Evolutionary conservation across 305 asterid species (phyloP), one percentile per base, ranked within the genome.

Genomic region (Fraxinus velutina): DNA sequence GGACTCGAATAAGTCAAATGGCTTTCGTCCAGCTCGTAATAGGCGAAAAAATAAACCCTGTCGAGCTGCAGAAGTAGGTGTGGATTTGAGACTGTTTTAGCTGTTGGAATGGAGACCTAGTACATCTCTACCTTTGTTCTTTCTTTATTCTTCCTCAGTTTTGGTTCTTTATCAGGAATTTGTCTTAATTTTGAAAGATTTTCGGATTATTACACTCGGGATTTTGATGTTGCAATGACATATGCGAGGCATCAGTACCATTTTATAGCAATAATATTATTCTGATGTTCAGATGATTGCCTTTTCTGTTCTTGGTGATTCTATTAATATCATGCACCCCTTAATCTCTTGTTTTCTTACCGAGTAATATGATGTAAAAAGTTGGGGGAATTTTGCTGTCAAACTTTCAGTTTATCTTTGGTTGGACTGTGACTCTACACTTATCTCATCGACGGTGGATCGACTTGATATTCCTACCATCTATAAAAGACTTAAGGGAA

Each of bases 51-150:
- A 73, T 86, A 89, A 87, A 74, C 94, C 92, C 68, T 87, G 73
- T 68, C 86, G 94, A 66, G 92, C 94, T 76, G 91, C 94, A 77
- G 94, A 90, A 87, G 91, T 91, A 6, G 90, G 85, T 78, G 90
- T 89, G 6, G 89, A 89, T 83, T 88, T 86, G 86, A 86, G 74
- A 24, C 5, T 6, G 29, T 66, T 21, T 15, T 1, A 39, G 78
- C 42, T 29, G 82, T 2, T 44, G 50, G 10, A 30, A 79, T 47
- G 39, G 44, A 30, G 77, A 80, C n/a, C 39, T 80, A 37, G 36
- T 80, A 68, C 76, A 37, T 72, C 85, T 73, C 78, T 55, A 66
- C 32, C 75, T 81, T 5, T 32, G 34, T 66, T 79, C 75, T 52
- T 82, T 74, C 37, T 52, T 76, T 76, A 55, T 68, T 24, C 22